Evolutionary conservation across 495 filamentous ascomycete genomes (phyloP).

Genomic region (Neurospora sp.): DNA sequence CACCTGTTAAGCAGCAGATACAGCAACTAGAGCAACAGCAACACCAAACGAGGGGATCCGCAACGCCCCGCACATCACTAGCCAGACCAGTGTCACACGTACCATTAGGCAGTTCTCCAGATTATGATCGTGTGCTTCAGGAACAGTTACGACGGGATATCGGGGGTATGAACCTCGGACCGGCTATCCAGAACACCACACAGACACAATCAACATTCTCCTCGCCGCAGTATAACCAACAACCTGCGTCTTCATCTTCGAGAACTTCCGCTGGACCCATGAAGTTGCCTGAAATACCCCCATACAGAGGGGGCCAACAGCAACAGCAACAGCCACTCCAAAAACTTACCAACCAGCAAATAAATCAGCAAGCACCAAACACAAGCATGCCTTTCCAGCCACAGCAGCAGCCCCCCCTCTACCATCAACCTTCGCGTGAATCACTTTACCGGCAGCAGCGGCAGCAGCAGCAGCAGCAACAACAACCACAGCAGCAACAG

Average conservation of each 20-base stretch:
- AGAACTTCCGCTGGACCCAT: conserved; percentile 20
- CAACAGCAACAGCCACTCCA: conserved; percentile 21
- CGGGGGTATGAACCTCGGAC: conserved; percentile 34
- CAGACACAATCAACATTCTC: not conserved
- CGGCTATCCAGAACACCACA: conserved; percentile 17
- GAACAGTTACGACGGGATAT: conserved; percentile 52
- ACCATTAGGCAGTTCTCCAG: conserved; percentile 28
- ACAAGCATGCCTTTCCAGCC: conserved; percentile 16
- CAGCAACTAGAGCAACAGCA: not conserved
- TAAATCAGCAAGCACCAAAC: not conserved
- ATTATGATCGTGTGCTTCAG: conserved; percentile 51
- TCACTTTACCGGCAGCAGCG: conserved; percentile 1
- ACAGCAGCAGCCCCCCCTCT: conserved; percentile 13
- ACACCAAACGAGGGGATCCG: conserved; percentile 12
- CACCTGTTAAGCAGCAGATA: conserved; percentile 31
- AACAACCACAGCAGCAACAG: conserved; percentile 19
- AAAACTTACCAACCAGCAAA: conserved; percentile 20
- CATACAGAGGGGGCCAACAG: conserved; percentile 30
- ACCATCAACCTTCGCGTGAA: conserved; percentile 20
- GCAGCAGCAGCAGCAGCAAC: conserved; percentile 5
- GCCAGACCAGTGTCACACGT: conserved; percentile 26
- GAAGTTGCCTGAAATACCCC: conserved; percentile 44
- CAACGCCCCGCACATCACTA: conserved; percentile 37
- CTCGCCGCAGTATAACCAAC: conserved; percentile 10
- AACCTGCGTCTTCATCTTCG: conserved; percentile 12